Evolutionary conservation across 768 basidiomycete genomes (phyloP), one percentile per base, ranked within the genome.

Genomic region (Basidioascus undulatus): DNA sequence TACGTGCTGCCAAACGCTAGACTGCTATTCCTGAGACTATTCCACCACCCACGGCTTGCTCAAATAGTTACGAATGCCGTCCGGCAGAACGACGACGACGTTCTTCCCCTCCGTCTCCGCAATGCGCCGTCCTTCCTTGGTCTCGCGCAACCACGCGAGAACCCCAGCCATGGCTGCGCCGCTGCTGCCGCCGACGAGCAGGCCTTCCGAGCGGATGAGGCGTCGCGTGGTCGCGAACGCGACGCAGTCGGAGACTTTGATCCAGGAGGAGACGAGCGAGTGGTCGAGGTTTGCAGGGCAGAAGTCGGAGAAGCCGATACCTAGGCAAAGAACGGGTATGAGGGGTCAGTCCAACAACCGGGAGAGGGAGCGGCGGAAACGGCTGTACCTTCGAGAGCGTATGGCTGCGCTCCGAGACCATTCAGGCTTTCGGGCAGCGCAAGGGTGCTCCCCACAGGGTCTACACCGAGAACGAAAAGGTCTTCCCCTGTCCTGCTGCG

Each of bases 401-500:
- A 72, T 31, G 56, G 57, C 38, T 61, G 67, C 18, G 56, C 60
- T 2, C 43, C 42, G 8, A 52, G 44, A 33, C 53, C 55, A 51
- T 84, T 84, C 37, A 84, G 61, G 15, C 53, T 46, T 30, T 72
- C 68, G 0, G 83, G 80, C 24, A 64, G 44, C 0, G 84, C 84
- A 23, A 96, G 71, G 43, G 89, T 69, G 49, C 86, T 92, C 32
- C 89, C 89, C 50, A 86, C 81, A n/a, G 92, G 92, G 60, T 98
- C 92, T 31, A 84, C 66, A 5, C 72, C 87, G n/a, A 98, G 68
- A 15, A 92, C 67, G 15, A 72, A 58, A 58, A 49, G 73, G 74
- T 3, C 70, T 62, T n/a, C n/a, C n/a, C n/a, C n/a, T n/a, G n/a
- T n/a, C n/a, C 56, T 72, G 76, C 65, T 78, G 80, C 50, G n/a